Evolutionary conservation across 495 filamentous ascomycete genomes (phyloP).

Genomic region (Penicillium desertorum): DNA sequence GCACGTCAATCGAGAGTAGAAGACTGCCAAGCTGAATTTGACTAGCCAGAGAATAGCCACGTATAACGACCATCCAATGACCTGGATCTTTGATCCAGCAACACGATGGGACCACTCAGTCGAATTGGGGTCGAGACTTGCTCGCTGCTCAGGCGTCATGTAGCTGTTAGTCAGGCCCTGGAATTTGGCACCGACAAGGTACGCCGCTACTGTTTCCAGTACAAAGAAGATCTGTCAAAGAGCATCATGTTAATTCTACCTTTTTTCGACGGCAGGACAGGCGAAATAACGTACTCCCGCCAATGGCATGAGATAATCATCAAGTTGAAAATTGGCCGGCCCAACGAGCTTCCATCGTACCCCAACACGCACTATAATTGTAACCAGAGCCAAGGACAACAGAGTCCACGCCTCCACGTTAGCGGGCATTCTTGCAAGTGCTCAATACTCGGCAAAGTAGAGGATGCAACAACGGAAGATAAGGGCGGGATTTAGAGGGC

Average conservation of each 20-base stretch:
- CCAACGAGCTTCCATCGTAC: constrained; percentile 51
- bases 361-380: constrained; percentile 45
- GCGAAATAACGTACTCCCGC: constrained; percentile 39
- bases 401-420: constrained; percentile 48
- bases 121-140: constrained; percentile 36
- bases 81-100: constrained; percentile 51
- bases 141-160: constrained; percentile 48
- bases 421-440: constrained; percentile 16
- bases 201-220: constrained; percentile 36
- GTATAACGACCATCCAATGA: constrained; percentile 54
- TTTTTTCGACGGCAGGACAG: neutral
- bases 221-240: constrained; percentile 28
- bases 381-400: constrained; percentile 43
- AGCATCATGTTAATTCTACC: neutral
- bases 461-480: neutral
- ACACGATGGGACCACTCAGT: constrained; percentile 45
- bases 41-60: constrained; percentile 51
- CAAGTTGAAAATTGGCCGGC: constrained; percentile 43
- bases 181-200: constrained; percentile 40
- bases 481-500: neutral
- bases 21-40: constrained; percentile 51
- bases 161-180: constrained; percentile 50
- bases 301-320: constrained; percentile 59
- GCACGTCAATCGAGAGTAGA: constrained; percentile 55
- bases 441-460: neutral